Evolutionary conservation across 1,284 basidiomycete species (phyloP), one percentile per base, ranked within the genome.

Genomic region (Fomitopsis palustris): DNA sequence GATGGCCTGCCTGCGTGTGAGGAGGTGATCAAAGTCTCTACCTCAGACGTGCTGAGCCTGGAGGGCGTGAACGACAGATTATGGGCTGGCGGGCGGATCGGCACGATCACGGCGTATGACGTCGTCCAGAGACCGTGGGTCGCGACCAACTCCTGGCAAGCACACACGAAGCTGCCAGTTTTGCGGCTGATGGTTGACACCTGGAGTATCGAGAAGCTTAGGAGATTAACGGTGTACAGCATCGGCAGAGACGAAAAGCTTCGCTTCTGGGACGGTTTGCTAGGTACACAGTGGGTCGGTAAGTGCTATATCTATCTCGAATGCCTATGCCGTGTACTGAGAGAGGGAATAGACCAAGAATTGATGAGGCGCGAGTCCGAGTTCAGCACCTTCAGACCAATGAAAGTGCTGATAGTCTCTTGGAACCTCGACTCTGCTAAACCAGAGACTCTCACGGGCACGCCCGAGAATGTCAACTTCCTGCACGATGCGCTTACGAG

Each of bases 391-490:
- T 95, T 91, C 78, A 82, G 93, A 33, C 78, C 88, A 21, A 75
- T 97, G 62, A 90, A 84, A 10, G 78, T 92, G 0, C 85, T 98
- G n/a, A 81, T 95, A 37, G 84, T 95, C 42, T 90, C 95, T 0
- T 99, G 93, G 94, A 99, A 99, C 72, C 86, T 95, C 55, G 96
- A 96, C 71, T 90, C 95, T 1, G 87, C 89, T 3, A 87, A 88
- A 63, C 96, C 96, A 0, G 86, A 88, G 42, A 79, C 89, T 16
- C 77, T 99, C 19, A 77, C 73, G 0, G 83, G 84, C 9, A 78
- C 80, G 19, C 67, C 79, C 1, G 85, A 84, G 29, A 96, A 94
- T 68, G 71, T 83, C 47, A 81, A 78, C 56, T 93, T 96, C 76
- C 76, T 97, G 10, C 78, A 83, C 17, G 82, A 93, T 42, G 85